phyloP scores from a whole-genome alignment of 1,139 yeast species.

The Pichia sp. region DNA sequence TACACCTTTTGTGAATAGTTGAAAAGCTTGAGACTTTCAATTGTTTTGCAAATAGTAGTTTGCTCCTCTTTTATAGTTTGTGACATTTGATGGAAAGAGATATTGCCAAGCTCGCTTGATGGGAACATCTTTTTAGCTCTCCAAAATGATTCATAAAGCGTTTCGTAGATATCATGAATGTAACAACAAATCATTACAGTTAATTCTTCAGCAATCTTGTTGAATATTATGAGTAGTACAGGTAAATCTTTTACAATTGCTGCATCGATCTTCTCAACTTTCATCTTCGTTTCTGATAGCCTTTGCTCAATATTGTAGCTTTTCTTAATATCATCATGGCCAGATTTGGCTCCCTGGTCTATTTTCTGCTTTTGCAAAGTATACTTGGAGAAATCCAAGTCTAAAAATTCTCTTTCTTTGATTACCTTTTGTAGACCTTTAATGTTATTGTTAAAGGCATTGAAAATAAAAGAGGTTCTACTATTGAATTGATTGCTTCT shows the following conservation, averaged over 20 bases:
- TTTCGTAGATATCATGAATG: constrained; percentile 30
- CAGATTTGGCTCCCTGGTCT: constrained; percentile 8
- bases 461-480: constrained; percentile 14
- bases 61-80: constrained; percentile 14
- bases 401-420: constrained; percentile 29
- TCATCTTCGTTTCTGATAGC: constrained; percentile 26
- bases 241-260: constrained; percentile 30
- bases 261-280: constrained; percentile 31
- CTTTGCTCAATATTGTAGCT: constrained; percentile 32
- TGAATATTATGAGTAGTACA: constrained; percentile 29
- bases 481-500: constrained; percentile 14
- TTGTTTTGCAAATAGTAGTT: constrained; percentile 15
- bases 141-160: constrained; percentile 20
- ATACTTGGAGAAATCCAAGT: constrained; percentile 34
- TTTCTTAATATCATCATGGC: constrained; percentile 28
- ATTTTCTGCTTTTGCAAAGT: constrained; percentile 14
- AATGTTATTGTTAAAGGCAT: constrained; percentile 13
- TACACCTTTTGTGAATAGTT: neutral
- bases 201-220: constrained; percentile 27
- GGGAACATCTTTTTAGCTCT: constrained; percentile 18
- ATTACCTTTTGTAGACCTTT: constrained; percentile 30
- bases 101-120: constrained; percentile 10
- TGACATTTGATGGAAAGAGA: constrained; percentile 9
- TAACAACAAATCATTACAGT: constrained; percentile 30
- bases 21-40: constrained; percentile 16